Percentiles rank a stretch among this genome's conserved stretches.
Conservation (phyloP, 2,329 filamentous ascomycete genomes). For the Fusarium sp. region DNA sequence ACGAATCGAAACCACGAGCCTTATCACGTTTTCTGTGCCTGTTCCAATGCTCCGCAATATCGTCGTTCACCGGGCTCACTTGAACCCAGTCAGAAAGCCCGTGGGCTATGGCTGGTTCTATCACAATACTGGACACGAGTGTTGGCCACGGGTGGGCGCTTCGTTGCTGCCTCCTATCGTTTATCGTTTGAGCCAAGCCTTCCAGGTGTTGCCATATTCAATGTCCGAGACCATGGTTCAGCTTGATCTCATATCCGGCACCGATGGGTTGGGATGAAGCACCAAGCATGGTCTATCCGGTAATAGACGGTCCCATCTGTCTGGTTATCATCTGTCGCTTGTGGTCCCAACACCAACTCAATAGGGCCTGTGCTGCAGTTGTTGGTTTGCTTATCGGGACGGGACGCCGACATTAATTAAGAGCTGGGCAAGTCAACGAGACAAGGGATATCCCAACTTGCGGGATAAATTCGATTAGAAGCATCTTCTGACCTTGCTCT, state of each 20-base stretch:
- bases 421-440: neutral
- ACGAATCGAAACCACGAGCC: neutral
- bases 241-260: neutral
- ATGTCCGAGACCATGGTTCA: neutral
- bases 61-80: slow-evolving; percentile 1
- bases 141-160: neutral
- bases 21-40: slow-evolving; percentile 20
- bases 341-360: neutral
- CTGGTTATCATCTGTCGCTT: slow-evolving; percentile 10
- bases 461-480: neutral
- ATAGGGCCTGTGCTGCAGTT: slow-evolving; percentile 5
- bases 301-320: neutral
- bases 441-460: neutral
- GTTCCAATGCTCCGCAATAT: slow-evolving; percentile 1
- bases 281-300: neutral
- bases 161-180: slow-evolving; percentile 1
- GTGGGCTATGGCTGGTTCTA: neutral
- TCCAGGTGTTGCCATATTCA: neutral
- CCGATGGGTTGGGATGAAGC: neutral
- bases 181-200: slow-evolving; percentile 1
- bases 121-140: neutral
- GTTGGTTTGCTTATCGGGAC: slow-evolving; percentile 17
- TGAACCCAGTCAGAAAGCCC: neutral
- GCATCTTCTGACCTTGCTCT: neutral
- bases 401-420: slow-evolving; percentile 9